Percentiles rank a stretch among this genome's conserved stretches.
Conservation (phyloP, 129 eudicot genomes). For the Dittrichia graveolens region DNA sequence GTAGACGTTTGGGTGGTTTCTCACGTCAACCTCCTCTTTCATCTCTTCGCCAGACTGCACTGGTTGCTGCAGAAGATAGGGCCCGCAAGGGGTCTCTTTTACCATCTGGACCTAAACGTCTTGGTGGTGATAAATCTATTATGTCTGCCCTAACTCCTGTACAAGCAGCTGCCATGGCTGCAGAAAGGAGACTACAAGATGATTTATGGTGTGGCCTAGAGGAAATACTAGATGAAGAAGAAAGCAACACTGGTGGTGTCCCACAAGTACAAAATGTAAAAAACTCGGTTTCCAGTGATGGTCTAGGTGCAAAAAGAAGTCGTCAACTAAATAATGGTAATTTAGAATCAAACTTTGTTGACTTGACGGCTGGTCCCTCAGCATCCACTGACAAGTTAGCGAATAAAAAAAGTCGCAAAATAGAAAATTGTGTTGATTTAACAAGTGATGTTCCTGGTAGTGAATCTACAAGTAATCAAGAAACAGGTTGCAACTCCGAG, state of each 20-base stretch:
- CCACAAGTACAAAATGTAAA: constrained; percentile 37
- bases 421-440: constrained; percentile 34
- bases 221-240: constrained; percentile 51
- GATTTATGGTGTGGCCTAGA: constrained; percentile 88
- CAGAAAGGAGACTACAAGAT: constrained; percentile 88
- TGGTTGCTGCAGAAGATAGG: constrained; percentile 76
- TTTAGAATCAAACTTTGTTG: constrained; percentile 38
- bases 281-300: constrained; percentile 26
- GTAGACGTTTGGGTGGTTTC: constrained; percentile 77
- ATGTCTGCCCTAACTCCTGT: constrained; percentile 72
- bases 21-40: constrained; percentile 64
- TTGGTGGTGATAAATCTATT: constrained; percentile 82
- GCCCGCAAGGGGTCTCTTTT: constrained; percentile 50
- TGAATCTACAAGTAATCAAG: constrained; percentile 24
- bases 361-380: constrained; percentile 35
- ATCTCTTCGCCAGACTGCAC: constrained; percentile 58
- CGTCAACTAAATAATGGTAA: constrained; percentile 26
- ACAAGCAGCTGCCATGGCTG: constrained; percentile 99
- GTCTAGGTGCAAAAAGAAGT: constrained; percentile 49
- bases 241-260: constrained; percentile 32
- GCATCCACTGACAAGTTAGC: constrained; percentile 17
- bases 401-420: constrained; percentile 29
- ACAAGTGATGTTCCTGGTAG: constrained; percentile 31
- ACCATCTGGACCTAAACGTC: constrained; percentile 77
- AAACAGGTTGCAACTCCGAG: constrained; percentile 17